Evolutionary conservation across 1,284 basidiomycete genomes (phyloP), one percentile per base, ranked within the genome.

Genomic region (Macrocystidia cucumis): DNA sequence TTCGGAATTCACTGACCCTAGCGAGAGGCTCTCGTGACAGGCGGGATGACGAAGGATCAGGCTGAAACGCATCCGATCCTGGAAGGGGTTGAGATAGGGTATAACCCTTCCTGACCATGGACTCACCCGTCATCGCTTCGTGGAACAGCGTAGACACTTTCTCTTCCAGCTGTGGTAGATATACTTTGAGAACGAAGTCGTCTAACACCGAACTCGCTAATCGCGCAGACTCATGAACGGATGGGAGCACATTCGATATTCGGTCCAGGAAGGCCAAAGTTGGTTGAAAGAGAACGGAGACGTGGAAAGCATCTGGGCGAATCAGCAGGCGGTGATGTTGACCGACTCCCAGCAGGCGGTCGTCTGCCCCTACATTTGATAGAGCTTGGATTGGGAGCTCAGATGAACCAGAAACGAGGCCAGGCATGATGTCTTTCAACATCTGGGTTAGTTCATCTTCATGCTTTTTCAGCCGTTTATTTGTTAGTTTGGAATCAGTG

Each of bases 101-200:
- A 28, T 39, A 37, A 23, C 3, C 28, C 42, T 20, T 16, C n/a
- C n/a, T n/a, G n/a, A n/a, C n/a, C n/a, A n/a, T 17, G 17, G n/a
- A 51, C 62, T 30, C 56, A 86, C 89, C 80, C 12, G 81, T 80
- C 3, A 93, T 78, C 9, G 90, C 79, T 38, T 86, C 74, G 53
- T 91, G 89, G 61, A 97, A 97, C 20, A 95, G 65, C 34, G 76
- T 68, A 0, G 87, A 82, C 26, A 97, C 91, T 57, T 92, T 95
- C 49, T 98, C 93, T 57, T 98, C 93, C 41, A 98, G 62, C 55
- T 96, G 91, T 0, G 95, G 93, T 27, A 98, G 62, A 62, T 97
- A 98, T 0, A 92, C 83, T 43, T 85, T 86, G 35, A 91, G 67
- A 5, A 99, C 92, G 55, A 98, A 98, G 38, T 98, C 91, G 43